Evolutionary conservation across 2,329 filamentous ascomycete species (phyloP).

Genomic region (Alternaria rosae): DNA sequence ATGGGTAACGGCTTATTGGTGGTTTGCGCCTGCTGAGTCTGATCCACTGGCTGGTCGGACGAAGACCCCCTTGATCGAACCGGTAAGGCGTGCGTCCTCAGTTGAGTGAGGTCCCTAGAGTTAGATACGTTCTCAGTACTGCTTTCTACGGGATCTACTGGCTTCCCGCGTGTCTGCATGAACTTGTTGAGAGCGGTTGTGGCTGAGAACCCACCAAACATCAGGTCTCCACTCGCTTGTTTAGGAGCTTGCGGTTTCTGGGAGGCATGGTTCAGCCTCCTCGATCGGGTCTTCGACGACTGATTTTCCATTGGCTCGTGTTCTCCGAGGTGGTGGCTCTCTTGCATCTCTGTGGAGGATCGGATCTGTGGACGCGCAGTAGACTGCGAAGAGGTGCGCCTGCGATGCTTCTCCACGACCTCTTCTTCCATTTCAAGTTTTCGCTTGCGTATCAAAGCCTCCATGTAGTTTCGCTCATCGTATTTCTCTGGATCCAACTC

Average conservation of each 20-base stretch:
- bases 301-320: background rate
- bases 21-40: background rate
- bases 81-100: background rate
- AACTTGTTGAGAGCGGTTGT: constrained; percentile 58
- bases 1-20: background rate
- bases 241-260: background rate
- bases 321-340: constrained; percentile 3
- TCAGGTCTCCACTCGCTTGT: constrained; percentile 26
- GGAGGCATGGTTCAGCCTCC: background rate
- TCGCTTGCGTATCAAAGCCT: constrained; percentile 51
- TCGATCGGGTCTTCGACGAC: background rate
- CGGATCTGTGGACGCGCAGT: background rate
- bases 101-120: too few species aligned
- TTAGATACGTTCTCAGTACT: background rate
- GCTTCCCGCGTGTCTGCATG: constrained; percentile 57
- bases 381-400: background rate
- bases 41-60: background rate
- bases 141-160: background rate
- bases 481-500: constrained; percentile 28
- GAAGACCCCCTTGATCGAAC: background rate
- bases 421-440: constrained; percentile 34
- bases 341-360: background rate
- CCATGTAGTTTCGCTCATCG: constrained; percentile 40
- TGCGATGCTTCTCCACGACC: background rate
- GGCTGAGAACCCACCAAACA: constrained; percentile 53